Evolutionary conservation across 2,329 filamentous ascomycete species (phyloP).

Genomic region (Fusarium setosum): DNA sequence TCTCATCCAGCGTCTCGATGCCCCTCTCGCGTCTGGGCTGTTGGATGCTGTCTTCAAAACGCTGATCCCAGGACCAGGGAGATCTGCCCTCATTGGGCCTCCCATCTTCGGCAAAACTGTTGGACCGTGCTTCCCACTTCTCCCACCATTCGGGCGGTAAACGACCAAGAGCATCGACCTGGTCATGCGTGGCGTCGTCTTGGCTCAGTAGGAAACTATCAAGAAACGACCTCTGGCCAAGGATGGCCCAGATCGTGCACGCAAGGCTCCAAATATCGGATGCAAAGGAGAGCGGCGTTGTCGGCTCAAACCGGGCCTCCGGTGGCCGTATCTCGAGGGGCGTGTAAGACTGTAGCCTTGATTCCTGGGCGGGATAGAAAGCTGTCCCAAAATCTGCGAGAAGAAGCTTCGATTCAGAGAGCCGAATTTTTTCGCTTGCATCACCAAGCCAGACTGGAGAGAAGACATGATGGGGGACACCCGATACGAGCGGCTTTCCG

Average conservation of each 20-base stretch:
- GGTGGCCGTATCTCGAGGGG: slow-evolving; percentile 46
- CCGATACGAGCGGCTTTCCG: slow-evolving; percentile 18
- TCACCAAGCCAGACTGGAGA: slow-evolving; percentile 48
- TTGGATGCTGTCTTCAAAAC: slow-evolving; percentile 15
- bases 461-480: slow-evolving; percentile 45
- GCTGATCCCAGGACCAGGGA: background rate
- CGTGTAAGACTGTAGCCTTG: slow-evolving; percentile 41
- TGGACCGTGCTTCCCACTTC: slow-evolving; percentile 21
- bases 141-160: slow-evolving; percentile 31
- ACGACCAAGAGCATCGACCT: slow-evolving; percentile 28
- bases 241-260: slow-evolving; percentile 49
- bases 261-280: slow-evolving; percentile 55
- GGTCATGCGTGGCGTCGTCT: slow-evolving; percentile 25
- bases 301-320: slow-evolving; percentile 49
- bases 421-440: slow-evolving; percentile 43
- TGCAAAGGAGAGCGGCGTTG: slow-evolving; percentile 45
- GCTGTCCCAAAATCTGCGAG: slow-evolving; percentile 50
- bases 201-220: slow-evolving; percentile 2
- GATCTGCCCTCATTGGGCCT: background rate
- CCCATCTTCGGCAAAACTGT: slow-evolving; percentile 15
- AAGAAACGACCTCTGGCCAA: slow-evolving; percentile 37
- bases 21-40: background rate
- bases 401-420: slow-evolving; percentile 32
- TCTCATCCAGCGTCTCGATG: background rate
- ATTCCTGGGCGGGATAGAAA: slow-evolving; percentile 42